Evolutionary conservation across 2,329 filamentous ascomycete genomes (phyloP), one percentile per base, ranked within the genome.

Genomic region (Didymellaceae sp.): DNA sequence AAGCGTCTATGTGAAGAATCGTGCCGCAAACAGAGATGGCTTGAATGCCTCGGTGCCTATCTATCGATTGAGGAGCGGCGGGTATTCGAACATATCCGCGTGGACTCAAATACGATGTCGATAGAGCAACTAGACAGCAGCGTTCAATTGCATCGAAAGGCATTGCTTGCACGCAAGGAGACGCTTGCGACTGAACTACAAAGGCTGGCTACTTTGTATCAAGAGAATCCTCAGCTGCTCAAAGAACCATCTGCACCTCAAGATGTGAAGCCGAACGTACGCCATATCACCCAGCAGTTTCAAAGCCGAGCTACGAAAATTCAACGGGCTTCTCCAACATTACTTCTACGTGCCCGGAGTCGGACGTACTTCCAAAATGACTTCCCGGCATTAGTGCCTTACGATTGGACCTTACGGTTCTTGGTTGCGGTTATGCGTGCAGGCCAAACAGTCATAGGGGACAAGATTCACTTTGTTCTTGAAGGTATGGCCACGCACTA

Each of bases 351-450:
- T 2, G 13, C 6, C 5, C 6, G 9, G 6, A 16, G 10, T 16
- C 30, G 30, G 7, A 20, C 38, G 2, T 41, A 14, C 13, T 32
- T 41, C 17, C 25, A 31, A 14, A 16, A 41, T 28, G 21, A 21
- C 2, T 52, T 49, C 25, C 49, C 52, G 40, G 38, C 44, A 2
- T 37, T 58, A 16, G 34, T 58, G 8, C 50, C 52, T 20, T 58
- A 56, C 26, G 47, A 56, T 20, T 50, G 47, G 25, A 34, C 33
- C 8, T 11, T 42, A 14, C 40, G 44, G 5, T 24, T 51, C 4
- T 56, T 54, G 20, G 26, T 31, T 6, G 26, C 26, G 14, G 3
- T 31, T 6, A 7, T 41, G 26, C 13, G 18, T 4, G n/a, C 31
- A 22, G 38, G 18, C 1, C 1, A 21, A 6, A 4, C 16, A 4